phyloP scores from a whole-genome alignment of 768 basidiomycete genomes.

The Vararia minispora region DNA sequence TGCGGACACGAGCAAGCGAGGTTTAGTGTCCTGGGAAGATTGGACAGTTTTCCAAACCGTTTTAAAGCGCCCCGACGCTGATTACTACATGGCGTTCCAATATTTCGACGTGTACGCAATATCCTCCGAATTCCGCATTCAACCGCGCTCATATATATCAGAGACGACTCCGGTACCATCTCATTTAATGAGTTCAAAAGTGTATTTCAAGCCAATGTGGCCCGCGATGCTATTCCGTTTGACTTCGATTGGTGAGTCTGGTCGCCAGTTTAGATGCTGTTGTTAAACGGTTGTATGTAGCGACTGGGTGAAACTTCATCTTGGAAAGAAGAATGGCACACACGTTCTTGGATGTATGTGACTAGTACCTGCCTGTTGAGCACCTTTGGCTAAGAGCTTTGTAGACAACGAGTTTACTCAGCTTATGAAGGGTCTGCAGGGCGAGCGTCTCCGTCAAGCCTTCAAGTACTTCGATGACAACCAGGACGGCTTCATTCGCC shows the following conservation, averaged over 20 bases:
- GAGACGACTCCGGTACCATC: constrained; percentile 87
- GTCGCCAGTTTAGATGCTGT: background rate
- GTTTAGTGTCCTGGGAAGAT: constrained; percentile 87
- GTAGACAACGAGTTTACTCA: constrained; percentile 95
- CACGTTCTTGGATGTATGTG: constrained; percentile 84
- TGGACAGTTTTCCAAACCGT: constrained; percentile 92
- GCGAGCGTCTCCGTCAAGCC: constrained; percentile 92
- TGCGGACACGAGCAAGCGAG: constrained; percentile 68
- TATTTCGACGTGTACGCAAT: constrained; percentile 87
- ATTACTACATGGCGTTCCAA: constrained; percentile 94
- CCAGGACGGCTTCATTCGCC: constrained; percentile 87
- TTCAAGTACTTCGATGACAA: constrained; percentile 87
- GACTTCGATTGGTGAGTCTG: constrained; percentile 77
- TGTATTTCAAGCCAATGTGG: constrained; percentile 75
- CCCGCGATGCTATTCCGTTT: constrained; percentile 78
- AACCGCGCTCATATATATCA: too few relatives aligned
- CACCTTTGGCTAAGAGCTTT: constrained; percentile 10
- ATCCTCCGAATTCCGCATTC: background rate
- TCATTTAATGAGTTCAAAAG: constrained; percentile 92
- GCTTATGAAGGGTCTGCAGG: constrained; percentile 97
- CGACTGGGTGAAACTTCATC: constrained; percentile 93
- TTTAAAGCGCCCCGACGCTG: constrained; percentile 89
- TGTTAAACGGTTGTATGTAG: constrained; percentile 24
- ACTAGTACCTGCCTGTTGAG: background rate
- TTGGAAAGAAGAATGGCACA: constrained; percentile 84